These are phyloP conservation scores for Suillus clintonianus DNA, from an alignment of 768 basidiomycete genomes.

Conservation along the genomic window DNA sequence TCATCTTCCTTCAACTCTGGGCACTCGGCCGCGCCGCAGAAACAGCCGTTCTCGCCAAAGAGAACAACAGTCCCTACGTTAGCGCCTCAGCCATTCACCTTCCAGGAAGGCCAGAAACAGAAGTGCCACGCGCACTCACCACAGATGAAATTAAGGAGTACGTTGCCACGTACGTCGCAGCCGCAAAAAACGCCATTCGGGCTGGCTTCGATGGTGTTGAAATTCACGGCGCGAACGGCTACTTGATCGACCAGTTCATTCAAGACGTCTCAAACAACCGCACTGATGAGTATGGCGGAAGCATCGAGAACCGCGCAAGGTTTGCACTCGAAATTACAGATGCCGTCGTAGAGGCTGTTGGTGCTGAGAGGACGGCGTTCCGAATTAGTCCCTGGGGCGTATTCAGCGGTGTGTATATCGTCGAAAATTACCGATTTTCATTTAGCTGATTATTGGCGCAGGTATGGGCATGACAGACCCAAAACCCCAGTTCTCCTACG, in stretches of 20 bases:
- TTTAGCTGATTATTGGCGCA: slow-evolving; percentile 17
- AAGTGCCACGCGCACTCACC: slow-evolving; percentile 19
- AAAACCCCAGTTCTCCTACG: slow-evolving; percentile 52
- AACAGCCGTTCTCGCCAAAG: slow-evolving; percentile 33
- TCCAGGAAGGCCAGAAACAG: slow-evolving; percentile 6
- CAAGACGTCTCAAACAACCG: slow-evolving; percentile 58
- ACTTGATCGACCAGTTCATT: slow-evolving; percentile 62
- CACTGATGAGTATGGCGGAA: slow-evolving; percentile 70
- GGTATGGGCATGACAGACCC: slow-evolving; percentile 60
- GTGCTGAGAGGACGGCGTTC: slow-evolving; percentile 53
- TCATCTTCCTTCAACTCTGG: slow-evolving; percentile 52
- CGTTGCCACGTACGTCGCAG: slow-evolving; percentile 28
- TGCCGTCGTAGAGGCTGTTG: slow-evolving; percentile 52
- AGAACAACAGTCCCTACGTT: slow-evolving; percentile 32
- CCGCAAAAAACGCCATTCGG: slow-evolving; percentile 36
- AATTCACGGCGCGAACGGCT: slow-evolving; percentile 45
- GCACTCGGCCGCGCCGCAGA: slow-evolving; percentile 51
- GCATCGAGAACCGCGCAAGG: slow-evolving; percentile 56
- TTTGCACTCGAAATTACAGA: slow-evolving; percentile 59
- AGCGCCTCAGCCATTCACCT: slow-evolving; percentile 34
- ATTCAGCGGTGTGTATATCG: slow-evolving; percentile 9
- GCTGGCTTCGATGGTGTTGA: slow-evolving; percentile 52
- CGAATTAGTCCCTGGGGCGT: slow-evolving; percentile 58
- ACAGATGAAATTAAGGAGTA: slow-evolving; percentile 35
- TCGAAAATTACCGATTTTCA: neutral